Evolutionary conservation across 371 early-diverging fungal genomes (phyloP).

Genomic region (Circinella umbellata): DNA sequence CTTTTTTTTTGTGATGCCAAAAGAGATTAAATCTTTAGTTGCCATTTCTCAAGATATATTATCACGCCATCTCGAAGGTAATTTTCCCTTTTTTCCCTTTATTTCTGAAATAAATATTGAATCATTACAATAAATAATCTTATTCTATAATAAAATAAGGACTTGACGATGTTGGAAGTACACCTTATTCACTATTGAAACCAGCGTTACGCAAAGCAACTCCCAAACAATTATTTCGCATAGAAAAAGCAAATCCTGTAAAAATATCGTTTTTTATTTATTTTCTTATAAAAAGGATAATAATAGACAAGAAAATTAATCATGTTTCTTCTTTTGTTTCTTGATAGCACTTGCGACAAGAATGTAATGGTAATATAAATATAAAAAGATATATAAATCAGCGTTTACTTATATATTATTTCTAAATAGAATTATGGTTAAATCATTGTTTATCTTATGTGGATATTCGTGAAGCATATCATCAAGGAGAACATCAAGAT

Average conservation of each 20-base stretch:
- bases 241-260: slow-evolving; percentile 51
- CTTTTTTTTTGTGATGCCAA: slow-evolving; percentile 23
- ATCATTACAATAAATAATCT: no score
- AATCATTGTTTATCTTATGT: slow-evolving; percentile 34
- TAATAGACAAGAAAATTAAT: background rate
- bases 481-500: slow-evolving; percentile 33
- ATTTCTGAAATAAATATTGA: no score
- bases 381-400: background rate
- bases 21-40: slow-evolving; percentile 43
- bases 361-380: slow-evolving; percentile 36
- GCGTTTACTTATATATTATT: slow-evolving; percentile 8
- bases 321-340: background rate
- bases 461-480: slow-evolving; percentile 41
- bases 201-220: slow-evolving; percentile 37
- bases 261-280: background rate
- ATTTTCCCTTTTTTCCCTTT: background rate
- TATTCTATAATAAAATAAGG: slow-evolving; percentile 17
- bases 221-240: slow-evolving; percentile 44
- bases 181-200: slow-evolving; percentile 40
- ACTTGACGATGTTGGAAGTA: slow-evolving; percentile 37
- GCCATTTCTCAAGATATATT: slow-evolving; percentile 41
- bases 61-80: slow-evolving; percentile 46
- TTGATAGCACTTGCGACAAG: slow-evolving; percentile 35
- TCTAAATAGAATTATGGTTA: slow-evolving; percentile 42
- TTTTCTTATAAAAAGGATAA: background rate